Base-by-base conservation (phyloP, 2,329 filamentous ascomycete genomes). In the Falciphora oryzae region DNA sequence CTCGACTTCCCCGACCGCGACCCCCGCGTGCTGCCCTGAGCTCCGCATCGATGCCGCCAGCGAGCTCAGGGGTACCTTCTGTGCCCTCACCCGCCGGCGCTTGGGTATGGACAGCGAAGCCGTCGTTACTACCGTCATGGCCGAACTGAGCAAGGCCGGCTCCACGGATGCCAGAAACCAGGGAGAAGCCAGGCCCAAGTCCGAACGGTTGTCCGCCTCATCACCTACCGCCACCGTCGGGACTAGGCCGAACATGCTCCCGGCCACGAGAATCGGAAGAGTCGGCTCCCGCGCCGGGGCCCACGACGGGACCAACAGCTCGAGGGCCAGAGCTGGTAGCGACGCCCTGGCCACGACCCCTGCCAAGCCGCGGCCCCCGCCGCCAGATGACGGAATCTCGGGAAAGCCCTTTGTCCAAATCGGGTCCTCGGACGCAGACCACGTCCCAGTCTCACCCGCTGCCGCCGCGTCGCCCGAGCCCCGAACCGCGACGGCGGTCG, bases 341-440 rank as follows among this genome's bases (percentile, higher is more conserved):
- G 31, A 57, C 53, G 29, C 25, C 18, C 13, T 57, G 50, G 5
- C 29, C 7, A 28, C 44, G 25, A 11, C 44, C 10, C 25, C 7
- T 16, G 29, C 53, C 44, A 57, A 31, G 61, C 59, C 74, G 62
- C 71, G 68, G 63, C 69, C 70, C 44, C 73, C 73, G 6, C 65
- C 68, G 11, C 65, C 72, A 8, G 78, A 82, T 63, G 82, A 84
- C 67, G 83, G 83, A 13, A 83, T 86, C 32, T 80, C 83, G 8
- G 82, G 83, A 28, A 83, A 75, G 66, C 83, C 83, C 0, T 86
- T 86, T 68, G 73, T 83, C 16, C 77, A 82, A 29, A 81, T 83
- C 22, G 70, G 73, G 38, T 76, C 73, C 18, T 71, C 75, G 2
- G 74, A 75, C 25, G 68, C 72, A 35, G 67, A 28, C 50, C 0